Evolutionary conservation across 2,329 filamentous ascomycete species (phyloP).

Genomic region (Catunica adiposa): DNA sequence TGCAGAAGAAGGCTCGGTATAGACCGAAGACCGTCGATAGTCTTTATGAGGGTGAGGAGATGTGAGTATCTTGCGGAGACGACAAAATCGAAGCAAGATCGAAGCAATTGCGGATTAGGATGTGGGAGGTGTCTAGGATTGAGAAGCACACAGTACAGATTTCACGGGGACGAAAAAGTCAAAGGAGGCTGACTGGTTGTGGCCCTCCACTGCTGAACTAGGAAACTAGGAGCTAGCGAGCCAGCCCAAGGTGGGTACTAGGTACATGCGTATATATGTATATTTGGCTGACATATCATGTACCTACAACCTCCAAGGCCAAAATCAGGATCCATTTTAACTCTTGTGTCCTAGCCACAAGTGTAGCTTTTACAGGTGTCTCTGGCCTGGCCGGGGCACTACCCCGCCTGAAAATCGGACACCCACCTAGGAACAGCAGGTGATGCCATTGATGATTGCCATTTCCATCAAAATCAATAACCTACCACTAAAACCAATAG

Average conservation of each 20-base stretch:
- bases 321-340: background rate
- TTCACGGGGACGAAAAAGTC: slow-evolving; percentile 15
- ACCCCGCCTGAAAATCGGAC: slow-evolving; percentile 1
- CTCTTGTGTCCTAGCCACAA: background rate
- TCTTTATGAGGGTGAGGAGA: slow-evolving; percentile 18
- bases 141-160: slow-evolving; percentile 14
- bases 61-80: slow-evolving; percentile 20
- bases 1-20: slow-evolving; percentile 18
- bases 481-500: background rate
- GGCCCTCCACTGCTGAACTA: slow-evolving; percentile 19
- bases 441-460: no score
- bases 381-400: background rate
- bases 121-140: slow-evolving; percentile 12
- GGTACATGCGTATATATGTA: slow-evolving; percentile 1
- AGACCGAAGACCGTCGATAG: slow-evolving; percentile 16
- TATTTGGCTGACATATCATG: background rate
- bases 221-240: slow-evolving; percentile 7
- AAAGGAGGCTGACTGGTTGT: slow-evolving; percentile 22
- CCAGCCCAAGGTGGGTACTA: background rate
- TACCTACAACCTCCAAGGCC: background rate
- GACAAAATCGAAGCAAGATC: slow-evolving; percentile 16
- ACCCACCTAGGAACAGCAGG: no score
- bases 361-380: background rate
- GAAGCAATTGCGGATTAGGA: slow-evolving; percentile 9
- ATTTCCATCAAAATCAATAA: background rate